A percentile compares a stretch with the other conserved stretches of the same genome.
phyloP scores from a whole-genome alignment of 2,329 filamentous ascomycete genomes.

The Penicillium sp. region DNA sequence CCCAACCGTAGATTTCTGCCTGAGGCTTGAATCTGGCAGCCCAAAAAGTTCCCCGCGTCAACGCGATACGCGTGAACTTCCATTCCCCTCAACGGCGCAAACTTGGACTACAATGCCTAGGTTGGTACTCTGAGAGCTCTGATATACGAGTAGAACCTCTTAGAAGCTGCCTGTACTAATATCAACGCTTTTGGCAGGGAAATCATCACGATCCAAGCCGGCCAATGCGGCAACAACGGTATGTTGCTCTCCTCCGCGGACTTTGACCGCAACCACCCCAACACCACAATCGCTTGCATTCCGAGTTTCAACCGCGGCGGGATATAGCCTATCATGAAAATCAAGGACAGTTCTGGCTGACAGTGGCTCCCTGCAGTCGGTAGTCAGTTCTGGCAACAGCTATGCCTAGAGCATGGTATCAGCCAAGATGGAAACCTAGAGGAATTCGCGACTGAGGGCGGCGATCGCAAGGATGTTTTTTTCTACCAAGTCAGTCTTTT shows the following conservation, averaged over 20 bases:
- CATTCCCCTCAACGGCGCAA: conserved; percentile 35
- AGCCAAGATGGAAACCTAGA: conserved; percentile 96
- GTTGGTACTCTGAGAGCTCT: conserved; percentile 30
- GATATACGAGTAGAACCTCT: background rate
- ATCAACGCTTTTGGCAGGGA: conserved; percentile 64
- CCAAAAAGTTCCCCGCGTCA: conserved; percentile 42
- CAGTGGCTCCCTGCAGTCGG: conserved; percentile 67
- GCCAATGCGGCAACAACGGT: conserved; percentile 99
- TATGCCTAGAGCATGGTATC: conserved; percentile 97
- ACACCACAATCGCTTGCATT: background rate
- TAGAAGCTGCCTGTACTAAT: conserved; percentile 11
- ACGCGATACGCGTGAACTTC: conserved; percentile 44
- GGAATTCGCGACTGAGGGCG: conserved; percentile 96
- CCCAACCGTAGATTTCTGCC: conserved; percentile 23
- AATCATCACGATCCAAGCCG: conserved; percentile 98
- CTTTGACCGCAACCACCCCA: conserved; percentile 19
- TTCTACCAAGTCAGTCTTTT: conserved; percentile 76
- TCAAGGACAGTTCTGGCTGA: conserved; percentile 38
- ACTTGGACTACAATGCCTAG: conserved; percentile 46
- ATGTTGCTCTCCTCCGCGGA: conserved; percentile 53
- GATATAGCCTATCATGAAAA: background rate
- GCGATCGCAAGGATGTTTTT: conserved; percentile 98
- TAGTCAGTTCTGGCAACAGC: conserved; percentile 98
- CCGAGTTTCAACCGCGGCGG: background rate
- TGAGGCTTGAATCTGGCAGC: conserved; percentile 32